Base-by-base conservation (phyloP, 208 protist species). In the Trypanosoma boissoni region DNA sequence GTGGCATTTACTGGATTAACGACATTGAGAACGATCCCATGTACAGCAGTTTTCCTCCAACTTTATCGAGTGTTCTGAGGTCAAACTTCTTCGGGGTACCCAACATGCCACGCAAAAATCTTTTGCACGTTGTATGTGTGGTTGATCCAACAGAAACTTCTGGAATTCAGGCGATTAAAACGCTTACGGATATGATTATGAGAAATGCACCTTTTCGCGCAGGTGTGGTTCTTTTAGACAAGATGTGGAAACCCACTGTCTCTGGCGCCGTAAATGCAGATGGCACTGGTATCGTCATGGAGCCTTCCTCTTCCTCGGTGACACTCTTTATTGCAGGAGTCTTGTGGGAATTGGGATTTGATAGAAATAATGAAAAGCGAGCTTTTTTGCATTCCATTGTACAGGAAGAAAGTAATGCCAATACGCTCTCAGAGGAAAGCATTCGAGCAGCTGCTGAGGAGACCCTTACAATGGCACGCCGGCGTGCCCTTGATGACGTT, bases 11-110 rank as follows among this genome's bases (percentile, higher is more conserved):
- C 8, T 91, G 74, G 62, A 28, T 92, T 6, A 97, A 96, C 69
- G 63, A 97, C 53, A 31, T 97, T 14, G 88, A 91, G 65, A 69
- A 43, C 1, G 90, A 95, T 49, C 5, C 8, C 2, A 54, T 26
- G 28, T 96, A 91, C 62, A 27, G 14, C 2, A 18, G 23, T 9
- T 41, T 77, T 28, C 49, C 58, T 23, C 7, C 4, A 23, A 28
- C 12, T n/a, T 37, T 78, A 6, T 5, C 44, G 2, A 39, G 32
- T 12, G 51, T 62, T 44, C 7, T 64, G 2, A 0, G 20, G 34
- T 29, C 23, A 18, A n/a, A 24, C 6, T n/a, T 21, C 39, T 32
- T 51, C 20, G 49, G 41, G 9, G 28, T 70, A 18, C 34, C 68
- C 42, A 9, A 42, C 37, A 62, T 86, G n/a, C 69, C 91, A 8